Evolutionary conservation across 495 filamentous ascomycete species (phyloP).

Genomic region (Penicillium mononematosum): DNA sequence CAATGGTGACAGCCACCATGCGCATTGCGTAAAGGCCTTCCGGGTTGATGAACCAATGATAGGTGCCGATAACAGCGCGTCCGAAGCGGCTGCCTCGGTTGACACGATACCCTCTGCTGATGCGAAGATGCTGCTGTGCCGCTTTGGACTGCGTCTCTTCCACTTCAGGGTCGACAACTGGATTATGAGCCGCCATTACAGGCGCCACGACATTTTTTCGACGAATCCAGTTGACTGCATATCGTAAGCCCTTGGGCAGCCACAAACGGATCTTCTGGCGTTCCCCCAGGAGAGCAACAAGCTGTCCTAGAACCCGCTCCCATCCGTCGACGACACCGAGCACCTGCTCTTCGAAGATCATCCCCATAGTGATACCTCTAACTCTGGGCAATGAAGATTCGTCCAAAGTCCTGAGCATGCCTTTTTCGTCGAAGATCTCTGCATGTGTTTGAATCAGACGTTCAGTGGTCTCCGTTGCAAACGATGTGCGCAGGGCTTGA

Average conservation of each 20-base stretch:
- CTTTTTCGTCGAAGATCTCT: constrained; percentile 29
- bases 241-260: constrained; percentile 28
- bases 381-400: constrained; percentile 17
- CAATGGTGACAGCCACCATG: constrained; percentile 43
- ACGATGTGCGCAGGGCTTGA: constrained; percentile 18
- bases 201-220: constrained; percentile 21
- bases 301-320: constrained; percentile 22
- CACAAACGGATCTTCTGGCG: constrained; percentile 25
- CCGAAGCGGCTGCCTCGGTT: constrained; percentile 25
- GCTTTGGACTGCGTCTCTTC: constrained; percentile 24
- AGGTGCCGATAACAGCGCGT: constrained; percentile 23
- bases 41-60: constrained; percentile 36
- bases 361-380: constrained; percentile 23
- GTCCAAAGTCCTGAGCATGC: constrained; percentile 19
- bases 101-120: constrained; percentile 30
- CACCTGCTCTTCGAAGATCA: constrained; percentile 36
- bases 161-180: constrained; percentile 26
- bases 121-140: constrained; percentile 30
- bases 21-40: constrained; percentile 41
- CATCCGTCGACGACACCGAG: constrained; percentile 24
- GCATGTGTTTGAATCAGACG: constrained; percentile 24
- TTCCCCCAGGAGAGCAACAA: constrained; percentile 24
- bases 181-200: constrained; percentile 12
- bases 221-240: constrained; percentile 25
- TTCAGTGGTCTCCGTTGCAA: constrained; percentile 28